Evolutionary conservation across 2,329 filamentous ascomycete genomes (phyloP).

Genomic region (Ilyonectria mors-panacis): DNA sequence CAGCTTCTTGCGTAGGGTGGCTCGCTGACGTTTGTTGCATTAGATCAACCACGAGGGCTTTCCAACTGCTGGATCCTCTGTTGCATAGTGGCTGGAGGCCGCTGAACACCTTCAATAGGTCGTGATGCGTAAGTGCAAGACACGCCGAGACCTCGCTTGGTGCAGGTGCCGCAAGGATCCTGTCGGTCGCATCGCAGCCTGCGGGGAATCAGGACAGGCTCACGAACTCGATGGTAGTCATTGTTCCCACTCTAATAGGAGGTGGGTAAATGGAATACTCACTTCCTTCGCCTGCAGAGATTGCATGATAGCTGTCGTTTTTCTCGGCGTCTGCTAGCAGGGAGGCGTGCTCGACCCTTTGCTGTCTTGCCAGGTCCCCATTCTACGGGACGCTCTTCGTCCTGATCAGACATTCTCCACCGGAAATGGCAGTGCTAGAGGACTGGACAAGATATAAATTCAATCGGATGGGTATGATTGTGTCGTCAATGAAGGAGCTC

Average conservation of each 20-base stretch:
- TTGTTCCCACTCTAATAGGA: too few species aligned
- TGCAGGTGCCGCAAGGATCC: slow-evolving; percentile 16
- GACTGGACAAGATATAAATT: too few species aligned
- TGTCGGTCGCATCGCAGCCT: slow-evolving; percentile 26
- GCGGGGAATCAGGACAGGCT: not conserved
- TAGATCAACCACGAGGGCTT: slow-evolving; percentile 46
- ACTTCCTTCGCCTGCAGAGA: slow-evolving; percentile 21
- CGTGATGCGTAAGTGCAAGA: slow-evolving; percentile 7
- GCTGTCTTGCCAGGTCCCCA: slow-evolving; percentile 9
- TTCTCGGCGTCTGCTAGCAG: slow-evolving; percentile 2
- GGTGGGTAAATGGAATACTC: not conserved
- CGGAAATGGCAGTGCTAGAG: too few species aligned
- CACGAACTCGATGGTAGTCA: not conserved
- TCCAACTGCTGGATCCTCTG: slow-evolving; percentile 43
- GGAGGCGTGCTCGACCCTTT: slow-evolving; percentile 1
- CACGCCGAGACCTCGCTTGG: not conserved
- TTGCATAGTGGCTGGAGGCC: not conserved
- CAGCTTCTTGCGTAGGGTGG: not conserved
- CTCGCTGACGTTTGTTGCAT: slow-evolving; percentile 35
- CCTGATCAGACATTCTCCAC: not conserved
- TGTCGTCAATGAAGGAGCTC: too few species aligned
- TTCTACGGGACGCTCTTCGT: not conserved
- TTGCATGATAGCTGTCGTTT: slow-evolving; percentile 18
- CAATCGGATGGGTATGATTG: too few species aligned
- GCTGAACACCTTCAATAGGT: not conserved